A percentile compares a stretch with the other conserved stretches of the same genome.
These are phyloP conservation scores for Aspergillus eucalypticola DNA, from an alignment of 2,329 filamentous ascomycete genomes.

Conservation along the genomic window DNA sequence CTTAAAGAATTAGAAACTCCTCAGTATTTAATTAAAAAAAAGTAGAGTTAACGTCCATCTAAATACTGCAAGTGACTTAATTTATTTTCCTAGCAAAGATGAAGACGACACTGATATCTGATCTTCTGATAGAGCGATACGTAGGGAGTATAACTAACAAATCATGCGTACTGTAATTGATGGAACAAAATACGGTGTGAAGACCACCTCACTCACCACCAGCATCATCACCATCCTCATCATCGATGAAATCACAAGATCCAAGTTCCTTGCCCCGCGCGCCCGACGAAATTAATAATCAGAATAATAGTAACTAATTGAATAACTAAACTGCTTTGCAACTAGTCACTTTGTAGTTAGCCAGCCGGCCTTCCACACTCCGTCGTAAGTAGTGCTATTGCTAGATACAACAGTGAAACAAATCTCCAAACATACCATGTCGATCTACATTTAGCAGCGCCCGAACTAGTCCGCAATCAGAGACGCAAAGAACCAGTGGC, in stretches of 20 bases:
- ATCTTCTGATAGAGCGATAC: not conserved
- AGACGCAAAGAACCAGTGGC: not conserved
- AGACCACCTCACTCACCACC: not conserved
- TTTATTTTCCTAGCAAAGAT: too few species aligned
- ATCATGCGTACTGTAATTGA: too few species aligned
- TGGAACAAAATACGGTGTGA: not conserved
- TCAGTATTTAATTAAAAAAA: too few species aligned
- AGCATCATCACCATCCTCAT: too few species aligned
- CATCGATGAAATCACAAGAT: not conserved
- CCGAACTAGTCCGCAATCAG: not conserved
- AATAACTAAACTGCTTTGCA: too few species aligned
- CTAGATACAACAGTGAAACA: not conserved
- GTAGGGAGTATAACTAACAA: too few species aligned
- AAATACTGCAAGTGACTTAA: not conserved
- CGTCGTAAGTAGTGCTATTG: too few species aligned
- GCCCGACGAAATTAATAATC: too few species aligned
- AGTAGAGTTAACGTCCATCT: not conserved
- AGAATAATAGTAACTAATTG: not conserved
- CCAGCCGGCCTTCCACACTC: too few species aligned
- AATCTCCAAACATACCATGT: not conserved
- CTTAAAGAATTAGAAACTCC: not conserved
- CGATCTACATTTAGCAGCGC: slow-evolving; percentile 10
- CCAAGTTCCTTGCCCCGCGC: not conserved
- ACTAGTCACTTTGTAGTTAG: too few species aligned
- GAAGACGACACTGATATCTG: too few species aligned